Evolutionary conservation across 2,329 filamentous ascomycete genomes (phyloP), one percentile per base, ranked within the genome.

Genomic region (Acephala macrosclerotiorum): DNA sequence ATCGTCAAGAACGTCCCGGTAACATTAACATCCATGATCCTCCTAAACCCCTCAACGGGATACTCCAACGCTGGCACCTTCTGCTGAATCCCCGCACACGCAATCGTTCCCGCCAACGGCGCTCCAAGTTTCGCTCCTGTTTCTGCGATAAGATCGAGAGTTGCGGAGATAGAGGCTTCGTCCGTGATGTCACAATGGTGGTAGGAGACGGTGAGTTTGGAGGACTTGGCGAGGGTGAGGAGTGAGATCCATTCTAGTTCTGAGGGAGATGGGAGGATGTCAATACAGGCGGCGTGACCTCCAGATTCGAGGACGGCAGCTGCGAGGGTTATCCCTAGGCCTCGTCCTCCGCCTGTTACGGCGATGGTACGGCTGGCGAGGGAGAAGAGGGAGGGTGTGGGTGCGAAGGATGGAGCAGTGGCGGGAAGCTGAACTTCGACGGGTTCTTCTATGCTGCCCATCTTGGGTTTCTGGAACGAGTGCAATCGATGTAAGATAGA

Each of bases 11-110:
- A 89, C 22, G 85, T 87, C 20, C 90, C 91, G 20, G 84, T 91
- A 75, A 91, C 82, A 79, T 93, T 91, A 70, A 91, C 87, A 73
- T 88, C 81, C 74, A 93, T 83, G 76, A 93, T 89, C 78, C 88
- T 84, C 71, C 87, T 82, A 79, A 88, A 92, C 74, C 87, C 87
- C 76, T 89, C 75, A 26, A 79, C 75, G 2, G 80, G 78, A 61
- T 84, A 84, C 11, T 84, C 82, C 36, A 83, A 66, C 1, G 82
- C 82, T 0, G 80, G 79, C 1, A 80, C 25, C 75, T 81, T 80
- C 70, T 83, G 81, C 71, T 84, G 81, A 51, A 84, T 82, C 29
- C 82, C 83, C 11, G 83, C 83, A 66, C 81, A 84, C 6, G 82
- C 81, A 63, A 85, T 77, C 6, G 47, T 51, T 14, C 47, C 47